Evolutionary conservation across 441 rosid genomes (phyloP), one percentile per base, ranked within the genome.

Genomic region (Euphorbia celastroides): DNA sequence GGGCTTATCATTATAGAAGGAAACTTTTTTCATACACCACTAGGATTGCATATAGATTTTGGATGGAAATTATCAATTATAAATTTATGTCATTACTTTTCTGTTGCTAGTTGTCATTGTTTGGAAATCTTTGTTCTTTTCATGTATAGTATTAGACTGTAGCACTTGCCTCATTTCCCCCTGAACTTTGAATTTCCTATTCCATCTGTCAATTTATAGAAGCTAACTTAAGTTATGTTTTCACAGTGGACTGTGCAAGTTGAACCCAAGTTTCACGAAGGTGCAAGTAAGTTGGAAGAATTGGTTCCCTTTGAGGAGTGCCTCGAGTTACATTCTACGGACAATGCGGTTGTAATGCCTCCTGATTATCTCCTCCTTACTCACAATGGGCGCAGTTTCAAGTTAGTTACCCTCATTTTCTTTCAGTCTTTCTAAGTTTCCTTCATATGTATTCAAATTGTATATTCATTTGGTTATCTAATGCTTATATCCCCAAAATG

Each of bases 251-350:
- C 95, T 0, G 88, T 92, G 64, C 90, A 84, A 82, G 82, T 95
- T 75, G 88, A 84, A 56, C 99, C 99, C 19, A 85, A 84, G 80
- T 95, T 95, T 85, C 98, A 89, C 76, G 98, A 95, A 76, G 98
- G 83, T 75, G 97, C 93, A 63, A 88, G 86, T 82, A 85, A 92
- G 69, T 73, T 92, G 73, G 90, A 92, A 74, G 98, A 95, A 65
- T 74, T 95, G 82, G 97, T 89, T 70, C 98, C 97, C 32, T 92
- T 92, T 69, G 97, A 90, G 87, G 98, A 95, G 75, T 90, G 91
- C 72, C 75, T 95, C 72, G 87, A 88, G 81, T 76, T 95, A 73
- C 86, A 75, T 60, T 90, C 98, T 68, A 86, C 87, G 60, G 86
- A 82, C 19, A 84, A 84, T 73, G 72, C 82, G 56, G 83, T 90